Evolutionary conservation across 2,329 filamentous ascomycete species (phyloP), one percentile per base, ranked within the genome.

Genomic region (Xylariales sp.): DNA sequence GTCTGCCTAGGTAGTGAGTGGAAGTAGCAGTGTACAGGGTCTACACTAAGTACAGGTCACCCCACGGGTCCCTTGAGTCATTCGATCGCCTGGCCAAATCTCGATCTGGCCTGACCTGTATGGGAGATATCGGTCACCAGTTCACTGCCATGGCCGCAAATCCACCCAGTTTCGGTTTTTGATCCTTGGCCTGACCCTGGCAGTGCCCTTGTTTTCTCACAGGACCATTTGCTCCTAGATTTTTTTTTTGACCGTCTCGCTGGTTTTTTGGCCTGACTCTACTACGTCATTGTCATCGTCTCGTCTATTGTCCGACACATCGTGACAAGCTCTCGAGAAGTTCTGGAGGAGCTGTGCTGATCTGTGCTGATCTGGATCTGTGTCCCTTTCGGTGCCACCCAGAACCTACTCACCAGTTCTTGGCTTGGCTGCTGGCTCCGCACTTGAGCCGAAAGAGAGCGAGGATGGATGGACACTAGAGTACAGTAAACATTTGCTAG

Each of bases 21-120:
- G 23, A 1, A 23, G 23, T 23, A 12, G 39, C 14, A 41, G 39
- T 18, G 54, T 46, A 34, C 41, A 34, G 41, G 41, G 16, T 16
- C 23, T 23, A 23, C 23, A 23, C 23, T 23, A 23, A 8, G 30
- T n/a, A 55, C 36, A 55, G 12, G 52, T 34, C 18, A 34, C 23
- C 8, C 54, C 41, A 55, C 46, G 39, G 14, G 49, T 55, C 36
- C 32, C 14, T 70, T 69, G 71, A 73, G 49, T 55, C 36, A 8
- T 14, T 70, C 71, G 72, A 73, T 73, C 65, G 41, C 62, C 62
- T 62, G 50, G 62, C 54, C 61, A 73, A 73, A 72, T 69, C 72
- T 71, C 72, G 71, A 73, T 74, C 72, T 68, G 39, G 54, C 67
- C 32, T 41, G 50, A n/a, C 18, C 54, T 54, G 14, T 50, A 28